A percentile compares a stretch with the other conserved stretches of the same genome.
Evolutionary conservation across 106 monocot species (phyloP).

Genomic region (Dendrobium chrysotoxum): DNA sequence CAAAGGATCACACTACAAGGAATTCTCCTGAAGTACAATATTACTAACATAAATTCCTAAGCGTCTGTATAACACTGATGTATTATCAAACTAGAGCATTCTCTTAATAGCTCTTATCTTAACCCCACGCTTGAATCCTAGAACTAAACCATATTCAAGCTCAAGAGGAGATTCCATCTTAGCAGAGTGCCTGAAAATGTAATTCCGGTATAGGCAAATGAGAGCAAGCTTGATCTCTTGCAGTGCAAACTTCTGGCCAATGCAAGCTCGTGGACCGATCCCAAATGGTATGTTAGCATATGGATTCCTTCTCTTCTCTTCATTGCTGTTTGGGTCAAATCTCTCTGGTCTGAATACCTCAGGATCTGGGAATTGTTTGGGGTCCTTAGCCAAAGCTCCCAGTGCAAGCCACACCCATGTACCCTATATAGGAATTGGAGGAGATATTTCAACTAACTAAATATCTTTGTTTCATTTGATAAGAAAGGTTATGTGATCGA

Average conservation of each 20-base stretch:
- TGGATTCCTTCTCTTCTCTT: conserved; percentile 69
- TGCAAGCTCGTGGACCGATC: conserved; percentile 75
- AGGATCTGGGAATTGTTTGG: conserved; percentile 64
- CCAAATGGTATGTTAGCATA: conserved; percentile 90
- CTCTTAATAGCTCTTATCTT: conserved; percentile 33
- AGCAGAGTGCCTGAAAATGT: conserved; percentile 49
- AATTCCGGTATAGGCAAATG: conserved; percentile 52
- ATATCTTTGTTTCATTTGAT: not conserved
- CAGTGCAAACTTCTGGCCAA: conserved; percentile 75
- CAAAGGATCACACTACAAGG: not conserved
- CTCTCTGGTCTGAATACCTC: conserved; percentile 70
- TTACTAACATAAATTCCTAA: not conserved
- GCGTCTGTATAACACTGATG: not conserved
- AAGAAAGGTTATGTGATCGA: not conserved
- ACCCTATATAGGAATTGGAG: conserved; percentile 26
- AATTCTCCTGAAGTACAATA: not conserved
- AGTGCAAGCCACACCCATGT: conserved; percentile 92
- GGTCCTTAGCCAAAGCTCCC: conserved; percentile 75
- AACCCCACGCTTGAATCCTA: conserved; percentile 68
- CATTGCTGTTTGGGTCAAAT: conserved; percentile 50
- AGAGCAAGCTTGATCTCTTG: conserved; percentile 72
- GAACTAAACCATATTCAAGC: conserved; percentile 64
- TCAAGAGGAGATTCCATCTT: conserved; percentile 63
- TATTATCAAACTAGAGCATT: not conserved
- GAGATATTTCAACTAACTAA: not conserved